Evolutionary conservation across 176 grass and related monocot species (phyloP), one percentile per base, ranked within the genome.

Genomic region (Pharus latifolius): DNA sequence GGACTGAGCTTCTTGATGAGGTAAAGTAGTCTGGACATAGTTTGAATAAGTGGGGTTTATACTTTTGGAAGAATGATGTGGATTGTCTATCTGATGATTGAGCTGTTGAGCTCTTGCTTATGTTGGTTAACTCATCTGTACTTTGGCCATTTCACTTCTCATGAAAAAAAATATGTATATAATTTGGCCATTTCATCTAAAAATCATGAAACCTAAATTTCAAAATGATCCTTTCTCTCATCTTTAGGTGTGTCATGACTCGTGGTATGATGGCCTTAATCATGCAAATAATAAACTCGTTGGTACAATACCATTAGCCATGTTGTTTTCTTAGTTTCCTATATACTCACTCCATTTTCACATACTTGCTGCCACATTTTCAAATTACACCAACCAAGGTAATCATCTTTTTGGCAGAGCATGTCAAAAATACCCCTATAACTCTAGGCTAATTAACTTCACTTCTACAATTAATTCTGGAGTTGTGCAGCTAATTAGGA

Each of bases 1-100:
- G 58, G 17, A 91, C 84, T 16, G 95, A 91, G 50, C 87, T 99
- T 82, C 84, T 91, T 84, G 90, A 99, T 57, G 95, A 99, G 95
- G 95, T 94, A 83, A 78, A 56, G 41, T 61, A 79, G 59, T 20
- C n/a, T 46, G 18, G 31, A 10, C 3, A 28, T 15, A 29, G 14
- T 19, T 44, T 1, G 19, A 38, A 38, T 38, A 38, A 38, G 52
- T 57, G 18, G 9, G 7, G 35, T 38, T 38, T 38, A 9, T 38
- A 9, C 8, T 26, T 56, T 56, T 56, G 51, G 45, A 69, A 81
- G 17, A 66, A 60, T 2, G 19, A 2, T 46, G 42, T 77, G n/a
- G 30, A 71, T 53, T 19, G 60, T 51, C 6, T 68, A 45, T 53
- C 37, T 82, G 54, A 62, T 76, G 16, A 82, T 17, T 26, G n/a